These are phyloP conservation scores for Aspergillus taichungensis DNA, from an alignment of 495 filamentous ascomycete genomes.

Conservation along the genomic window DNA sequence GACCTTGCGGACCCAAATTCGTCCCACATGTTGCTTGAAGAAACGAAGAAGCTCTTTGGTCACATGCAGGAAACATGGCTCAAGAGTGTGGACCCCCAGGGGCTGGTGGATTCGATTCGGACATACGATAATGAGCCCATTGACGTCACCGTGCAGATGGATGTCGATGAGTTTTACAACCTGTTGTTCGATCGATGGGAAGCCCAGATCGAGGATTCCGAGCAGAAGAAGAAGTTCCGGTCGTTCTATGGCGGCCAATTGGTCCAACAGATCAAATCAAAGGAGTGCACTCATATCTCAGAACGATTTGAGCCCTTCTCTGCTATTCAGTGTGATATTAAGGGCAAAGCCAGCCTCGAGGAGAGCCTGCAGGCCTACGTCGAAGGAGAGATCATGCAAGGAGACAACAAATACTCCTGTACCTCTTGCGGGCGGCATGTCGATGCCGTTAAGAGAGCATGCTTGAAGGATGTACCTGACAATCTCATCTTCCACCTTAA, in stretches of 20 bases:
- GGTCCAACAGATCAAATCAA: conserved; percentile 90
- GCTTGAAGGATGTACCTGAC: conserved; percentile 87
- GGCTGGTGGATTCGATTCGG: conserved; percentile 63
- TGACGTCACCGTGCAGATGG: conserved; percentile 87
- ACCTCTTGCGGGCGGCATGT: conserved; percentile 84
- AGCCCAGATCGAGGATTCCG: conserved; percentile 58
- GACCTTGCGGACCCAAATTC: conserved; percentile 42
- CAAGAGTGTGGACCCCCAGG: conserved; percentile 62
- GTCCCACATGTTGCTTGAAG: conserved; percentile 59
- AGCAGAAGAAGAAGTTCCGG: conserved; percentile 66
- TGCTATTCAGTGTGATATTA: conserved; percentile 94
- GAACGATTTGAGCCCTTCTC: conserved; percentile 86
- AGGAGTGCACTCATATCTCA: conserved; percentile 90
- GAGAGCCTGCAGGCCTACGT: conserved; percentile 92
- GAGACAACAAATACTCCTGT: conserved; percentile 97
- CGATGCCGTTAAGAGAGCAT: conserved; percentile 88
- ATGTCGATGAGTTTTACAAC: conserved; percentile 97
- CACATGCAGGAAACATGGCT: conserved; percentile 74
- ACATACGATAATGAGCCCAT: conserved; percentile 81
- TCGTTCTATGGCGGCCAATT: conserved; percentile 86
- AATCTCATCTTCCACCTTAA: conserved; percentile 96
- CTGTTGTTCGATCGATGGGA: conserved; percentile 88
- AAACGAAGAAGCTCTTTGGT: conserved; percentile 74
- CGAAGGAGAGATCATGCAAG: conserved; percentile 94
- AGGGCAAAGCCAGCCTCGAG: conserved; percentile 74